phyloP scores from a whole-genome alignment of 1,139 yeast species.

The Blastobotrys buckinghamii region DNA sequence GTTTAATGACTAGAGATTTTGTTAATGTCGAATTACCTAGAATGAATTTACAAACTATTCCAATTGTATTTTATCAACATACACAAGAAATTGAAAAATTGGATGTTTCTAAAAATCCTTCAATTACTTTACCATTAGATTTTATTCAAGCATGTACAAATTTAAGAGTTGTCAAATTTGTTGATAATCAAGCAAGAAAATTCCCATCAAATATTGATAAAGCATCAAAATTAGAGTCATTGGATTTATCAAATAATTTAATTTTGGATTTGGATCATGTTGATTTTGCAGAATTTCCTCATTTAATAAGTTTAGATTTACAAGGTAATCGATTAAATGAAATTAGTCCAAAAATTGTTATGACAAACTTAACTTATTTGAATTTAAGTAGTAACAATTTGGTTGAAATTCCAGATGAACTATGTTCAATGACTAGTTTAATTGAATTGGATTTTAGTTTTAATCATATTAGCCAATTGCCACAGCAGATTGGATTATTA shows the following conservation, averaged over 20 bases:
- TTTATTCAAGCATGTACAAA: slow-evolving; percentile 80
- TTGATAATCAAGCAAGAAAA: slow-evolving; percentile 64
- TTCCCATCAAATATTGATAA: slow-evolving; percentile 72
- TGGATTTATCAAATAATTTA: slow-evolving; percentile 49
- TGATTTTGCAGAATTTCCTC: slow-evolving; percentile 26
- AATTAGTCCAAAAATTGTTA: slow-evolving; percentile 59
- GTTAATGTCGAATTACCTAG: slow-evolving; percentile 71
- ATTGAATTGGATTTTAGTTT: slow-evolving; percentile 75
- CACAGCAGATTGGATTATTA: slow-evolving; percentile 57
- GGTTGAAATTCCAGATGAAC: slow-evolving; percentile 58
- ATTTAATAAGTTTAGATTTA: slow-evolving; percentile 29
- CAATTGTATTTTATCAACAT: slow-evolving; percentile 73
- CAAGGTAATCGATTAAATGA: slow-evolving; percentile 70
- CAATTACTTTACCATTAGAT: slow-evolving; percentile 75
- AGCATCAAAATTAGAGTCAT: slow-evolving; percentile 59
- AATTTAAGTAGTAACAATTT: slow-evolving; percentile 81
- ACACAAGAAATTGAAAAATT: slow-evolving; percentile 76
- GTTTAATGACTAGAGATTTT: slow-evolving; percentile 55
- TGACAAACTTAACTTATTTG: slow-evolving; percentile 52
- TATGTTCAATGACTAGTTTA: slow-evolving; percentile 57
- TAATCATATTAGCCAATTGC: slow-evolving; percentile 59
- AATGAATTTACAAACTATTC: slow-evolving; percentile 75
- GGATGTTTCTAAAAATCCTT: slow-evolving; percentile 84
- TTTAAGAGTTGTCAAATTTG: slow-evolving; percentile 59
- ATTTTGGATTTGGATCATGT: slow-evolving; percentile 30